Base-by-base conservation (phyloP, 305 asterid species). In the Fraxinus greggii region DNA sequence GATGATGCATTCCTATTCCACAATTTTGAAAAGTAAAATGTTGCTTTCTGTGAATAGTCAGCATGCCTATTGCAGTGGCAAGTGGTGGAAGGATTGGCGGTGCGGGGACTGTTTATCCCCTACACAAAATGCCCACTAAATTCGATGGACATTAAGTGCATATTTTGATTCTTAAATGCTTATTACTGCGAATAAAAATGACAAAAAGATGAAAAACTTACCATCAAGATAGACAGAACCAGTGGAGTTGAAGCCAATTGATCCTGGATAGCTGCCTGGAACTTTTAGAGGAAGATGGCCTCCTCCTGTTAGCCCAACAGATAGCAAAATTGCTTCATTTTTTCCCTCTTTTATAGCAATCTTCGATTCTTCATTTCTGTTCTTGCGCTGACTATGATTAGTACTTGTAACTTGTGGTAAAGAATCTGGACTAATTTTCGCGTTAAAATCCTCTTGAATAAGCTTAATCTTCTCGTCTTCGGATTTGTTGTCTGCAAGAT, bases 251-350 rank as follows among this genome's bases (percentile, higher is more conserved):
- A 93, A 93, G 36, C 95, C 92, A 73, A 95, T 88, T 1, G 98
- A 95, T 8, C 97, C 97, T 0, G 85, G 88, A 89, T 78, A 92
- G 78, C 91, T 88, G 32, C 98, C 98, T 23, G 98, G 98, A 79
- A 83, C 32, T 78, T 87, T 88, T 10, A 85, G 38, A n/a, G 91
- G 91, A 42, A 85, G 84, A 79, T 89, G 56, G 31, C 90, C 92
- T 5, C 88, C 93, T 7, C 85, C 87, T 0, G 90, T 80, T 59
- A 95, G 89, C 76, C 98, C 98, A 42, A 95, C 82, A 0, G 90
- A 84, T 35, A 94, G 75, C 48, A 83, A 75, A 73, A 82, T 24
- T 4, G 45, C 77, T 72, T 83, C 89, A 26, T 15, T 42, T 63
- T 77, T 82, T n/a, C 82, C 83, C 1, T 84, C 85, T 81, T 82